Evolutionary conservation across 192 early-diverging fungal genomes (phyloP).

Genomic region (Gamsiella multidivaricata): DNA sequence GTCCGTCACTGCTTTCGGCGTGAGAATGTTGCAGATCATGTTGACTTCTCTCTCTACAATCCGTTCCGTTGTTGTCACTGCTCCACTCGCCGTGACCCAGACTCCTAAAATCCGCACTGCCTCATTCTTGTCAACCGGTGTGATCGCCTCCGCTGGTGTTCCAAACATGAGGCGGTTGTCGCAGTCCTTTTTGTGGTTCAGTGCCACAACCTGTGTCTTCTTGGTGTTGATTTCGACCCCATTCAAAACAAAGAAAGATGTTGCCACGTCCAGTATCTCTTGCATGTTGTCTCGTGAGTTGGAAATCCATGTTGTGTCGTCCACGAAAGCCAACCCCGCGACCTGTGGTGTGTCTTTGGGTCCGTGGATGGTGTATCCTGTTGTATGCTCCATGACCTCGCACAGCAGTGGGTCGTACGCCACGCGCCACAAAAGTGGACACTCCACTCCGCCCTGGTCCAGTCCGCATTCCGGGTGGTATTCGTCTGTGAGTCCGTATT

Average conservation of each 20-base stretch:
- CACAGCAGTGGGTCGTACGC: slow-evolving; percentile 27
- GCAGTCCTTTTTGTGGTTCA: not conserved
- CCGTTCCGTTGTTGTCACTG: not conserved
- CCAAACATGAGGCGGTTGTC: slow-evolving; percentile 3
- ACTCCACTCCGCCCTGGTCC: slow-evolving; percentile 40
- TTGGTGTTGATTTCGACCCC: slow-evolving; percentile 23
- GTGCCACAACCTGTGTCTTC: slow-evolving; percentile 7
- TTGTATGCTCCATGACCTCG: not conserved
- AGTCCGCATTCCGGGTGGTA: slow-evolving; percentile 23
- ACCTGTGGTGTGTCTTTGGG: not conserved
- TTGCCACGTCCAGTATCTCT: slow-evolving; percentile 14
- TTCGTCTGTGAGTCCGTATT: slow-evolving; percentile 18
- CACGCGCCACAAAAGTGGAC: slow-evolving; percentile 22
- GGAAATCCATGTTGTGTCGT: slow-evolving; percentile 17
- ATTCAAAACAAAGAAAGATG: slow-evolving; percentile 13
- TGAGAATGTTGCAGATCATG: slow-evolving; percentile 15
- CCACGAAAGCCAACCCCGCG: slow-evolving; percentile 9
- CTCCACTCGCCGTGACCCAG: slow-evolving; percentile 10
- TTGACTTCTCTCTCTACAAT: slow-evolving; percentile 4
- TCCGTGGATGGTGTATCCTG: not conserved
- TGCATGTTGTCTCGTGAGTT: slow-evolving; percentile 1
- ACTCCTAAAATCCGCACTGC: slow-evolving; percentile 17
- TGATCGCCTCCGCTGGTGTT: not conserved
- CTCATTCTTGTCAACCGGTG: slow-evolving; percentile 6
- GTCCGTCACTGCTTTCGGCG: slow-evolving; percentile 9